Conservation (phyloP, 2,329 filamentous ascomycete genomes). For the Tolypocladium paradoxum region DNA sequence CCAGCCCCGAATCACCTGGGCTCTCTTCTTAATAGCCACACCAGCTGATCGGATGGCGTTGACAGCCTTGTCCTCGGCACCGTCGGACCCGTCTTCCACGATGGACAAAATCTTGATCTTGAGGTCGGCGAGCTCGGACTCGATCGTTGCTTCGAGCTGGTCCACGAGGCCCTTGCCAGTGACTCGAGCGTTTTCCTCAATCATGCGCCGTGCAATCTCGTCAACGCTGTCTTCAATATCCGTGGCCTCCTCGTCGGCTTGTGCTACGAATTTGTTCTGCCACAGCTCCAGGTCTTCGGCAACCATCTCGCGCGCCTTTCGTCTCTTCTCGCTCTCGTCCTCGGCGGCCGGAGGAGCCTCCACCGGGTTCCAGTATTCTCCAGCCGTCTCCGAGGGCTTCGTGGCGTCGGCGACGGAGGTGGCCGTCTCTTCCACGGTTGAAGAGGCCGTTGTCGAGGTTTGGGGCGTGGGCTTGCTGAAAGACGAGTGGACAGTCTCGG, state of each 20-base stretch:
- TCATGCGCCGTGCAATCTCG: conserved; percentile 44
- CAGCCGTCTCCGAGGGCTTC: conserved; percentile 8
- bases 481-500: conserved; percentile 18
- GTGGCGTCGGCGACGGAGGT: conserved; percentile 17
- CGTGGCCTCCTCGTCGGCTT: conserved; percentile 66
- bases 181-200: conserved; percentile 52
- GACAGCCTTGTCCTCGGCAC: conserved; percentile 32
- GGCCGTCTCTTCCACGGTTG: conserved; percentile 6
- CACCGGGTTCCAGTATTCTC: conserved; percentile 22
- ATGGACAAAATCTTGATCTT: conserved; percentile 58
- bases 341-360: conserved; percentile 33
- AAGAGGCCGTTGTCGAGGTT: conserved; percentile 21
- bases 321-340: conserved; percentile 42
- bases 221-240: conserved; percentile 62
- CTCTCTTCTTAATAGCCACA: conserved; percentile 62
- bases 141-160: conserved; percentile 57
- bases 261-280: conserved; percentile 80
- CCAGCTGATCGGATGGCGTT: conserved; percentile 55
- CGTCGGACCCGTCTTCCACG: conserved; percentile 33
- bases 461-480: conserved; percentile 24
- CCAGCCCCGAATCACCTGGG: conserved; percentile 69
- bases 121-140: conserved; percentile 51
- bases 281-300: conserved; percentile 70
- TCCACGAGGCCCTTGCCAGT: conserved; percentile 57
- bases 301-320: conserved; percentile 55